Evolutionary conservation across 306 rosid genomes (phyloP).

Genomic region (Bauhinia variegata): DNA sequence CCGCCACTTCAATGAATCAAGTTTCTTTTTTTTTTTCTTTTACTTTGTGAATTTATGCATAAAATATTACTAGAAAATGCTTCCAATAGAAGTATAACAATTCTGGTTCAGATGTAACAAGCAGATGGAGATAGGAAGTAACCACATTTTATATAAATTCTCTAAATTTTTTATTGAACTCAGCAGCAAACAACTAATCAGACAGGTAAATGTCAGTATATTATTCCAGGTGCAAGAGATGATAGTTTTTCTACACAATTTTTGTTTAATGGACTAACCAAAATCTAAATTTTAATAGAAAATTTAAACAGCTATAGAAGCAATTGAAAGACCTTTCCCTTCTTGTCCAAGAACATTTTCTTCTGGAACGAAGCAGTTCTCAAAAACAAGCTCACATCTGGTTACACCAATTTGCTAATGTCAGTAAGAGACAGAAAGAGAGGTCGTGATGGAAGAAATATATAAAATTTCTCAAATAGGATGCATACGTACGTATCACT

Average conservation of each 20-base stretch:
- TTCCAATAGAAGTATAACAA: constrained; percentile 12
- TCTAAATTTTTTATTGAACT: neutral
- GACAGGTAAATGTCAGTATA: constrained; percentile 3
- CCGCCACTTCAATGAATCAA: neutral
- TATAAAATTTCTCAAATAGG: constrained; percentile 25
- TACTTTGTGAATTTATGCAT: neutral
- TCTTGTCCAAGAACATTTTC: constrained; percentile 93
- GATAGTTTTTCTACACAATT: neutral
- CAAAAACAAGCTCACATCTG: constrained; percentile 99
- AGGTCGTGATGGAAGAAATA: constrained; percentile 13
- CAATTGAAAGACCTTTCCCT: constrained; percentile 76
- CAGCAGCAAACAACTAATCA: neutral
- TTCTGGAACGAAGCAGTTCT: constrained; percentile 93
- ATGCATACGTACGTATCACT: constrained; percentile 86
- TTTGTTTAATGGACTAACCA: constrained; percentile 11
- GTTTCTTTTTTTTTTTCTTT: too few species aligned
- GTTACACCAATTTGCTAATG: constrained; percentile 41
- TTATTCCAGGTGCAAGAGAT: neutral
- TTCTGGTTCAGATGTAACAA: constrained; percentile 4
- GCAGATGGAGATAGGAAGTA: neutral
- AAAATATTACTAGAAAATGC: constrained; percentile 2
- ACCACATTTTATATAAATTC: neutral
- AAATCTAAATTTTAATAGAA: constrained; percentile 21
- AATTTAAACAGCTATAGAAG: constrained; percentile 26
- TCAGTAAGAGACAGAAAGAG: constrained; percentile 41